phyloP scores from a whole-genome alignment of 352 stramenopile genomes.

The Globisporangium takayamanum region DNA sequence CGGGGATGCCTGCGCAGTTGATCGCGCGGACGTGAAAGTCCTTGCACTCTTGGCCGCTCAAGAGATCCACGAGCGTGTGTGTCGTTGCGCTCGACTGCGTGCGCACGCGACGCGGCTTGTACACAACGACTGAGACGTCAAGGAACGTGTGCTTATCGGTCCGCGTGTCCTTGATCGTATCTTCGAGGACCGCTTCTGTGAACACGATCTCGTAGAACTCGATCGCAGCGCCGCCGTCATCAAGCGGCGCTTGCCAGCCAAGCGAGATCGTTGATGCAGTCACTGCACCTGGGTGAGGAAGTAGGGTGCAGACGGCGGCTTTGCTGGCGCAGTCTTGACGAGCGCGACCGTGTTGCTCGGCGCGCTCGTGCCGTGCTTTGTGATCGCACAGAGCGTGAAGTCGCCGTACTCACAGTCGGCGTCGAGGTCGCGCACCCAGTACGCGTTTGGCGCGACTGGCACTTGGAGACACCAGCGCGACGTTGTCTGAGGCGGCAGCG shows the following conservation, averaged over 20 bases:
- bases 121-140: slow-evolving; percentile 51
- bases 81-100: slow-evolving; percentile 31
- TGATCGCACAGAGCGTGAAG: slow-evolving; percentile 43
- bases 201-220: slow-evolving; percentile 69
- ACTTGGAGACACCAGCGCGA: slow-evolving; percentile 53
- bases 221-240: slow-evolving; percentile 48
- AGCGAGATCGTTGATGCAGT: slow-evolving; percentile 62
- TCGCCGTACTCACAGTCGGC: slow-evolving; percentile 45
- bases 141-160: slow-evolving; percentile 32
- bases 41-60: slow-evolving; percentile 61
- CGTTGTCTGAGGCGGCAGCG: slow-evolving; percentile 18
- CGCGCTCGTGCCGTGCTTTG: slow-evolving; percentile 43
- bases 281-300: slow-evolving; percentile 44
- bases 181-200: slow-evolving; percentile 48
- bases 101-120: slow-evolving; percentile 43
- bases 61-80: slow-evolving; percentile 36
- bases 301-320: slow-evolving; percentile 32
- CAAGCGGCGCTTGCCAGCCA: slow-evolving; percentile 51
- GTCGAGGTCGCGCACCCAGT: slow-evolving; percentile 25
- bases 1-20: slow-evolving; percentile 45
- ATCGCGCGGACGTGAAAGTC: slow-evolving; percentile 60
- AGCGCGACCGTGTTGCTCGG: slow-evolving; percentile 37
- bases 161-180: slow-evolving; percentile 20
- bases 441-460: slow-evolving; percentile 43
- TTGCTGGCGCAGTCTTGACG: slow-evolving; percentile 23